Evolutionary conservation across 2,329 filamentous ascomycete species (phyloP).

Genomic region (Colletotrichum endophyticum): DNA sequence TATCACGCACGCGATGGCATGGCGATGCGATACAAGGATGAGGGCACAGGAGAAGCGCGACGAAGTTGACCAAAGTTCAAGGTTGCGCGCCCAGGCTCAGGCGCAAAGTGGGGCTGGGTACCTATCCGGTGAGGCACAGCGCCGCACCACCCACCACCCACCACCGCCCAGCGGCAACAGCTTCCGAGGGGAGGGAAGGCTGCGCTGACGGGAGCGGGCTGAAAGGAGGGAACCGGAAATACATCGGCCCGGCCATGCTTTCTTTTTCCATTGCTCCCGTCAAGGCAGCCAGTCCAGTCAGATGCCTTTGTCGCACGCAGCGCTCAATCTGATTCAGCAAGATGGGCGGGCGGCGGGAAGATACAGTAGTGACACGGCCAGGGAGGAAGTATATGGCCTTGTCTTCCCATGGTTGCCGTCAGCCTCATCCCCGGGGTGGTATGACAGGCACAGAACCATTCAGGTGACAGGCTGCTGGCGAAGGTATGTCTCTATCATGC

Average conservation of each 20-base stretch:
- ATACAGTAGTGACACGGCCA: not conserved
- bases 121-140: slow-evolving; percentile 9
- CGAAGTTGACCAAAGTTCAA: slow-evolving; percentile 14
- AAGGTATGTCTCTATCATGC: not conserved
- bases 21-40: not conserved
- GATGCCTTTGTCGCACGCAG: not conserved
- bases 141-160: not conserved
- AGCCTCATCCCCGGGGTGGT: not conserved
- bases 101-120: slow-evolving; percentile 15
- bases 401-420: not conserved
- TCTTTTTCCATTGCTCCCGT: not conserved
- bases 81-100: slow-evolving; percentile 8
- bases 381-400: not conserved
- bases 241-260: slow-evolving; percentile 8
- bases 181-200: not conserved
- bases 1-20: not conserved
- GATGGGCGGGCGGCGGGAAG: not conserved
- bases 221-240: not conserved
- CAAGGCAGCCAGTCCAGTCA: not conserved
- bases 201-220: not conserved
- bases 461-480: not conserved
- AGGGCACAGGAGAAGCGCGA: slow-evolving; percentile 15
- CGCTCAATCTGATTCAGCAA: not conserved
- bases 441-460: not conserved
- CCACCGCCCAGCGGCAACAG: not conserved